Base-by-base conservation (phyloP, 1,284 basidiomycete species). In the Sanghuangporus sanghuang region DNA sequence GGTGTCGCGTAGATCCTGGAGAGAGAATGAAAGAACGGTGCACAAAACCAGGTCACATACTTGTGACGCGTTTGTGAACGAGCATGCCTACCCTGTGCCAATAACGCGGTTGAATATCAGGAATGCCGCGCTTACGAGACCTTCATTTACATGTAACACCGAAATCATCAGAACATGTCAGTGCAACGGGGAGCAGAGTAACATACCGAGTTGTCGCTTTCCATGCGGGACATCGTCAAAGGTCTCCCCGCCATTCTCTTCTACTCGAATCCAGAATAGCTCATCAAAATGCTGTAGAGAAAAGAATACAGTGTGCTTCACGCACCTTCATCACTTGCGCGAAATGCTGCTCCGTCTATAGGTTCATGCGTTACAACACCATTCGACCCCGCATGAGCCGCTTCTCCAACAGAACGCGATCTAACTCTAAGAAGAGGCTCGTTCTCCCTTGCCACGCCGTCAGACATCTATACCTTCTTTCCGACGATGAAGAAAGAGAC, bases 101-200 rank as follows among this genome's bases (percentile, higher is more conserved):
- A 92, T 86, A 23, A 90, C 80, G n/a, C 89, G 82, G 69, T 92
- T 92, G 73, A 90, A 89, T 49, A 92, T 86, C 27, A 92, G 78
- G 67, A 87, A 86, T 8, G 85, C 73, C 0, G 87, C 85, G 64
- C 85, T 89, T 42, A 81, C 71, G 3, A 85, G 67, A 3, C 86
- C 85, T 81, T 8, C 12, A 52, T 9, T 1, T 23, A 60, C 44
- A 1, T 23, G 48, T 21, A 57, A 44, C 3, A 55, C 35, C 40
- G 21, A 6, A 35, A 3, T 2, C 12, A 39, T 63, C 27, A 44
- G n/a, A 35, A 21, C 18, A 42, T 14, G 16, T 32, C 55, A n/a
- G 7, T 8, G 4, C 21, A 48, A 1, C 64, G 18, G 2, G 9
- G 16, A n/a, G 21, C 16, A 11, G 21, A 7, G 5, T 35, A 46